These are phyloP conservation scores for Blastobotrys capitulatus DNA, from an alignment of 1,139 yeast genomes.

Conservation along the genomic window DNA sequence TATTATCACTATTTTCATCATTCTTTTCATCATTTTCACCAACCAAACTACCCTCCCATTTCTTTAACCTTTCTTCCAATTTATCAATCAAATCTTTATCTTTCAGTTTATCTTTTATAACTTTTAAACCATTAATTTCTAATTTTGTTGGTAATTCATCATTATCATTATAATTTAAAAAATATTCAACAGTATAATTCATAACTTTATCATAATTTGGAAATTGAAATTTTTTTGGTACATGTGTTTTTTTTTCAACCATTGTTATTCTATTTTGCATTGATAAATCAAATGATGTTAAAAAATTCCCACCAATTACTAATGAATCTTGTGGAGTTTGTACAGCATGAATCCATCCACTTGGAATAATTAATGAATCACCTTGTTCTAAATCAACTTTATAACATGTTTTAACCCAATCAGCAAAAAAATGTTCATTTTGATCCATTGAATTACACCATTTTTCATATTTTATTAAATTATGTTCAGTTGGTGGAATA, in stretches of 20 bases:
- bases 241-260: conserved; percentile 63
- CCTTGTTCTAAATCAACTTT: conserved; percentile 61
- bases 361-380: conserved; percentile 76
- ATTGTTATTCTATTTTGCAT: conserved; percentile 57
- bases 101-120: not conserved
- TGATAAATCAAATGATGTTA: conserved; percentile 57
- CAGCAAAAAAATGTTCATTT: conserved; percentile 62
- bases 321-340: conserved; percentile 76
- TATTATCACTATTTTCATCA: not conserved
- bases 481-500: conserved; percentile 67
- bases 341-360: conserved; percentile 94
- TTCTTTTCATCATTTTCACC: not conserved
- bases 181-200: conserved; percentile 47
- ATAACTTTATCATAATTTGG: conserved; percentile 69
- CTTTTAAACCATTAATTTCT: not conserved
- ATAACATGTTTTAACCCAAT: conserved; percentile 45
- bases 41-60: conserved; percentile 1
- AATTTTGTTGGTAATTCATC: not conserved
- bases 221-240: conserved; percentile 69
- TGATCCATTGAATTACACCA: conserved; percentile 74
- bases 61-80: not conserved
- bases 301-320: conserved; percentile 82
- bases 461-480: conserved; percentile 53
- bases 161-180: not conserved
- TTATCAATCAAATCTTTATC: not conserved